These are phyloP conservation scores for Eutrema heterophyllum DNA, from an alignment of 345 rosid species.

Conservation along the genomic window DNA sequence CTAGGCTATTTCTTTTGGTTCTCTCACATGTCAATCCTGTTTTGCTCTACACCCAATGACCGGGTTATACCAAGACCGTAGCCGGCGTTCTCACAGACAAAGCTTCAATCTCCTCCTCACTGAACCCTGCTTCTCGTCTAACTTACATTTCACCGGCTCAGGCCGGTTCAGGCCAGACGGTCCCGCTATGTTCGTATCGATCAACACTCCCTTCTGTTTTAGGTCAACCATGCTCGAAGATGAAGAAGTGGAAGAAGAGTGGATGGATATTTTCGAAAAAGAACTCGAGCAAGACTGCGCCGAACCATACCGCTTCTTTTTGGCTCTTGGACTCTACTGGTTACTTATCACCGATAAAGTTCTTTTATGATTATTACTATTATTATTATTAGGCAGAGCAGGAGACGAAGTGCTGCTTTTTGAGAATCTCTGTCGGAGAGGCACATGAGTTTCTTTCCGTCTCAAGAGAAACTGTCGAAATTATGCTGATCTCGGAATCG, in stretches of 20 bases:
- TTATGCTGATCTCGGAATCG: conserved; percentile 26
- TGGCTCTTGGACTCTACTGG: conserved; percentile 70
- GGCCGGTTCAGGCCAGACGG: conserved; percentile 42
- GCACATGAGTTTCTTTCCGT: conserved; percentile 34
- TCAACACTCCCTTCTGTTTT: conserved; percentile 54
- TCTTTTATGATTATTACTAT: conserved; percentile 59
- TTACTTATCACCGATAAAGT: conserved; percentile 71
- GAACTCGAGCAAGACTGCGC: conserved; percentile 74
- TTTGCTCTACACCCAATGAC: conserved; percentile 21
- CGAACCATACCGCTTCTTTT: conserved; percentile 58
- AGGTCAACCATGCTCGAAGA: conserved; percentile 47
- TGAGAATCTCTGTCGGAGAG: conserved; percentile 65
- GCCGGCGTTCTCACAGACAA: conserved; percentile 44
- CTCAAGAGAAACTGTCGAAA: too few species aligned
- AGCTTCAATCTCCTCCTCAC: conserved; percentile 39
- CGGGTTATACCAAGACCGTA: conserved; percentile 36
- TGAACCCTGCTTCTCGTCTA: conserved; percentile 37
- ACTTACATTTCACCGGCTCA: conserved; percentile 22
- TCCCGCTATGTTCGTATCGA: conserved; percentile 42
- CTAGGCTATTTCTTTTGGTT: neutral
- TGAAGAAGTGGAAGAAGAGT: conserved; percentile 34
- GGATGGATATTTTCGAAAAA: conserved; percentile 60
- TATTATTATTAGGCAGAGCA: conserved; percentile 39
- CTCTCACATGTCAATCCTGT: neutral
- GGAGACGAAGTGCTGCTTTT: conserved; percentile 35